Percentiles rank a stretch among this genome's conserved stretches.
These are phyloP conservation scores for Saccharomyces hybrid DNA, from an alignment of 1,139 yeast species.

Conservation along the genomic window DNA sequence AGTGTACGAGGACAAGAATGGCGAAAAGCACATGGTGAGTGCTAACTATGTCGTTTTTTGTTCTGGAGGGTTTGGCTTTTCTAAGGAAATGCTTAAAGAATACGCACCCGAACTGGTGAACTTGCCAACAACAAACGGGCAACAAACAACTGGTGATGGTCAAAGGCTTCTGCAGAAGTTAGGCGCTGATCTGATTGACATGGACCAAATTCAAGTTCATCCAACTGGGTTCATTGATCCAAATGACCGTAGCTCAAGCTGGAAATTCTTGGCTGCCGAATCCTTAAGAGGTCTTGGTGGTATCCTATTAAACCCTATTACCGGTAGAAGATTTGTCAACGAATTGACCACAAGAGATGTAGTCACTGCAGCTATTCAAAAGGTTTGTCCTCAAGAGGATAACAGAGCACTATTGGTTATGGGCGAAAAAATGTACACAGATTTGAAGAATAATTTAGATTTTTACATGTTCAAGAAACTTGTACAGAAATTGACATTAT, in stretches of 20 bases:
- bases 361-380: slow-evolving; percentile 46
- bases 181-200: slow-evolving; percentile 59
- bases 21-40: slow-evolving; percentile 23
- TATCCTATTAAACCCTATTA: slow-evolving; percentile 46
- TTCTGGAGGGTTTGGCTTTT: slow-evolving; percentile 61
- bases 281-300: slow-evolving; percentile 77
- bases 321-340: slow-evolving; percentile 63
- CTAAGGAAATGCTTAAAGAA: slow-evolving; percentile 46
- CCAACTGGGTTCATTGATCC: slow-evolving; percentile 77
- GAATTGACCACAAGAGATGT: slow-evolving; percentile 66
- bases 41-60: slow-evolving; percentile 52
- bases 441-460: slow-evolving; percentile 43
- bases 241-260: slow-evolving; percentile 43
- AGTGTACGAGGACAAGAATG: slow-evolving; percentile 36
- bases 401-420: slow-evolving; percentile 35
- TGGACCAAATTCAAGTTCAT: slow-evolving; percentile 74
- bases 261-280: slow-evolving; percentile 70
- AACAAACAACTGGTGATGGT: slow-evolving; percentile 73
- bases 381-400: slow-evolving; percentile 34
- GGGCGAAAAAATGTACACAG: slow-evolving; percentile 34
- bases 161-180: slow-evolving; percentile 49
- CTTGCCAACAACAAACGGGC: slow-evolving; percentile 68
- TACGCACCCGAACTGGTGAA: slow-evolving; percentile 55
- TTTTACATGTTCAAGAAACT: slow-evolving; percentile 63
- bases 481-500: slow-evolving; percentile 46